A percentile compares a stretch with the other conserved stretches of the same genome.
phyloP scores from a whole-genome alignment of 1,284 basidiomycete species.

The Papiliotrema flavescens region DNA sequence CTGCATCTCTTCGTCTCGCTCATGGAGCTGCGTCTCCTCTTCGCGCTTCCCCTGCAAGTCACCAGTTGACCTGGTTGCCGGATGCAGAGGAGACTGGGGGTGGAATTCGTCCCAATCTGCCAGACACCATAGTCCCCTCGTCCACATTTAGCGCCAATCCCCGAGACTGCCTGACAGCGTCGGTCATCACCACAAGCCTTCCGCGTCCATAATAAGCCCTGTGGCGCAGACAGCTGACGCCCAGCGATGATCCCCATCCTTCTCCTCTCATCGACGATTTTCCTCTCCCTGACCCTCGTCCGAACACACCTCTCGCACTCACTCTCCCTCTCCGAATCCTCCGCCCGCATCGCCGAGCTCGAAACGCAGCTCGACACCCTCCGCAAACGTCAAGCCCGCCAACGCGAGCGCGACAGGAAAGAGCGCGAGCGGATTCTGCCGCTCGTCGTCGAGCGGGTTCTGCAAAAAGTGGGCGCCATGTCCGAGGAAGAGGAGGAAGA shows the following conservation, averaged over 20 bases:
- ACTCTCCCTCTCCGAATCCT: conserved; percentile 34
- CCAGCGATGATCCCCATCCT: conserved; percentile 48
- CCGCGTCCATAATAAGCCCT: too few relatives aligned
- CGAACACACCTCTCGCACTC: conserved; percentile 42
- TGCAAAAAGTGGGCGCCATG: conserved; percentile 37
- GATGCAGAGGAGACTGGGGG: too few relatives aligned
- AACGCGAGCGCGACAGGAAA: conserved; percentile 31
- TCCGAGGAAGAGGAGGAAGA: conserved; percentile 24
- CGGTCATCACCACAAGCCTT: too few relatives aligned
- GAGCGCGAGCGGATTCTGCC: conserved; percentile 44
- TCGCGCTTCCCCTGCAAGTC: neutral
- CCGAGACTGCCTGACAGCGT: too few relatives aligned
- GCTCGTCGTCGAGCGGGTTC: conserved; percentile 41
- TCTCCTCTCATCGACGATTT: conserved; percentile 44
- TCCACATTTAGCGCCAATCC: too few relatives aligned
- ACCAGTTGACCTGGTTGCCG: too few relatives aligned
- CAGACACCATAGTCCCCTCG: too few relatives aligned
- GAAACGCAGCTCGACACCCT: conserved; percentile 37
- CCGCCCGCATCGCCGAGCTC: conserved; percentile 36
- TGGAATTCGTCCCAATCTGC: too few relatives aligned
- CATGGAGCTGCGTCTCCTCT: neutral
- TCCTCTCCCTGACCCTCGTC: conserved; percentile 41
- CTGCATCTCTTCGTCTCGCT: too few relatives aligned
- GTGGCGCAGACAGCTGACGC: neutral
- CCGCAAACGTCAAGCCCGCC: conserved; percentile 21